These are phyloP conservation scores for Petunia secreta DNA, from an alignment of 257 asterid species.

Conservation along the genomic window DNA sequence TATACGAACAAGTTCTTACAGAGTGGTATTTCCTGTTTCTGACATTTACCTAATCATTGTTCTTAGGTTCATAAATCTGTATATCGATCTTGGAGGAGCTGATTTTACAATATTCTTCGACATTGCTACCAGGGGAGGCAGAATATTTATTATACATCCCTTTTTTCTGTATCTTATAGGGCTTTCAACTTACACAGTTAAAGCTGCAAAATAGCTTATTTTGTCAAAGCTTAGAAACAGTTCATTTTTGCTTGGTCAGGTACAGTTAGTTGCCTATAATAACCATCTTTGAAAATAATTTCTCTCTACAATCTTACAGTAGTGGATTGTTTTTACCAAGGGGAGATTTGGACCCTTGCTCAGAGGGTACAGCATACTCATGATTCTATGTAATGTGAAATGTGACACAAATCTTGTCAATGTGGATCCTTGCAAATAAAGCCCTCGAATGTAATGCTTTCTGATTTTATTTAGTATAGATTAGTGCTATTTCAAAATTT, in stretches of 20 bases:
- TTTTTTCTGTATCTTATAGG: neutral
- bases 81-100: neutral
- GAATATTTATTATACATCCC: neutral
- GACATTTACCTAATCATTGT: neutral
- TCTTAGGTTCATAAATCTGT: neutral
- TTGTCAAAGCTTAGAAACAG: neutral
- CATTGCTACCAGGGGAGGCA: neutral
- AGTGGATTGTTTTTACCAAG: neutral
- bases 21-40: neutral
- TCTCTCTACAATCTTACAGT: neutral
- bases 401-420: no score
- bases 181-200: neutral
- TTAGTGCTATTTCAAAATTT: conserved; percentile 4
- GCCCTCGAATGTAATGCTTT: neutral
- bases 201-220: neutral
- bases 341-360: neutral
- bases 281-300: neutral
- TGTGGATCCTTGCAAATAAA: no score
- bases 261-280: neutral
- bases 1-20: neutral
- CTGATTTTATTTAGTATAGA: neutral
- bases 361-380: no score
- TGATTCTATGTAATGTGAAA: no score
- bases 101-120: neutral
- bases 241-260: neutral